Base-by-base conservation (phyloP, 805 yeast species). In the Wickerhamomyces hampshirensis region DNA sequence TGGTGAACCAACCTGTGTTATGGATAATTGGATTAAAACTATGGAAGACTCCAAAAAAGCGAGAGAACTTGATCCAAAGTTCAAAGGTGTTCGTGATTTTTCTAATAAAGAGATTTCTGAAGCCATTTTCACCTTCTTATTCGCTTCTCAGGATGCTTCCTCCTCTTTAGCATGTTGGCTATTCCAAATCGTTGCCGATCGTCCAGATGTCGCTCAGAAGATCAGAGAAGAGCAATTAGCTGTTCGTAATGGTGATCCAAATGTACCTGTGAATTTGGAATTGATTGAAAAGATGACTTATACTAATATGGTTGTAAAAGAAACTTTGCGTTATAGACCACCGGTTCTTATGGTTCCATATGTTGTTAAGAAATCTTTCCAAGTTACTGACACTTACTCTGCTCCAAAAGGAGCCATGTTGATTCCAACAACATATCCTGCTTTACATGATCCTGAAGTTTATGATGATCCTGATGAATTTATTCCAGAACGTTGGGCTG, bases 321-420 rank as follows among this genome's bases (percentile, higher is more conserved):
- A 93, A 69, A 68, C 93, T 37, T 75, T 93, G 51, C 81, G 98
- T 60, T 84, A 84, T 69, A 81, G 98, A 65, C 98, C 98, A 18
- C 98, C 98, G 4, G 98, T 93, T 44, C 56, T 89, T 39, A 93
- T 93, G 98, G 98, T 93, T 43, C 98, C 98, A 35, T 93, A 93
- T 59, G 87, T 86, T 42, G 96, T 75, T 36, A 93, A 93, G 71
- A 72, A 87, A 60, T 66, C 74, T 11, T 93, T 84, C 72, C 95
- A 95, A 28, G 78, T 93, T 35, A 74, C 86, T 27, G 81, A 82
- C 12, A 74, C 70, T 39, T 93, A 93, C 66, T 79, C 91, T 18
- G 96, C 88, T 34, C 98, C 98, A 59, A 89, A 88, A 66, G 98
- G 98, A 31, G 72, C 97, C 18, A 93, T 93, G 98, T 73, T 93